Base-by-base conservation (phyloP, 2,329 filamentous ascomycete species). In the Diaporthe australafricana region DNA sequence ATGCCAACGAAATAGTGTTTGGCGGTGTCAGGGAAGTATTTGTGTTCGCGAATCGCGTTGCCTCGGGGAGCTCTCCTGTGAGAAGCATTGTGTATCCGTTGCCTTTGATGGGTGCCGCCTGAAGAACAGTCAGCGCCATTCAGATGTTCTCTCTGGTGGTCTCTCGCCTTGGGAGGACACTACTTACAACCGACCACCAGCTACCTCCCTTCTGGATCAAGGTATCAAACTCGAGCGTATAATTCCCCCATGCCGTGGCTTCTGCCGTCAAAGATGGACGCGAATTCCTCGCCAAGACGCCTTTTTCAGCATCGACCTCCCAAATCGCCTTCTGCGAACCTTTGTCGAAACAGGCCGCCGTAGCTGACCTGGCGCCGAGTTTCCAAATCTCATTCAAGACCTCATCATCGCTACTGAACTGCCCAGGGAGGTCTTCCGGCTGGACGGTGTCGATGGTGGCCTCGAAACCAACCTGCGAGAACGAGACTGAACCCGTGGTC, bases 121-220 rank as follows among this genome's bases (percentile, higher is more conserved):
- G 3, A 14, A 25, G n/a, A 20, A 47, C 12, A 16, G 57, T 63
- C 11, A 63, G 42, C 40, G 1, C 32, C 5, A 32, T n/a, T 6
- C 27, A 16, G n/a, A 22, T 16, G 2, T 7, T 32, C 17, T 22
- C 5, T 5, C 17, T n/a, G 3, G 40, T 2, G 27, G 3, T 8
- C 17, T 47, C 6, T 3, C 20, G 20, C n/a, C 25, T 8, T 17
- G 40, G 20, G n/a, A 12, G 4, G 20, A 5, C 22, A 4, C 16
- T 1, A 57, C 75, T 78, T 16, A 78, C 80, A 42, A 82, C 76
- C 8, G 75, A 76, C 82, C 81, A 85, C n/a, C 83, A 80, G 7
- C 77, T 80, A 6, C 83, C 83, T 12, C 81, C 82, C 25, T 77
- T 76, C 11, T 77, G 76, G 55, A 84, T 84, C 68, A 81, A 82